A percentile compares a stretch with the other conserved stretches of the same genome.
These are phyloP conservation scores for Fusarium nelsonii DNA, from an alignment of 2,329 filamentous ascomycete genomes.

Conservation along the genomic window DNA sequence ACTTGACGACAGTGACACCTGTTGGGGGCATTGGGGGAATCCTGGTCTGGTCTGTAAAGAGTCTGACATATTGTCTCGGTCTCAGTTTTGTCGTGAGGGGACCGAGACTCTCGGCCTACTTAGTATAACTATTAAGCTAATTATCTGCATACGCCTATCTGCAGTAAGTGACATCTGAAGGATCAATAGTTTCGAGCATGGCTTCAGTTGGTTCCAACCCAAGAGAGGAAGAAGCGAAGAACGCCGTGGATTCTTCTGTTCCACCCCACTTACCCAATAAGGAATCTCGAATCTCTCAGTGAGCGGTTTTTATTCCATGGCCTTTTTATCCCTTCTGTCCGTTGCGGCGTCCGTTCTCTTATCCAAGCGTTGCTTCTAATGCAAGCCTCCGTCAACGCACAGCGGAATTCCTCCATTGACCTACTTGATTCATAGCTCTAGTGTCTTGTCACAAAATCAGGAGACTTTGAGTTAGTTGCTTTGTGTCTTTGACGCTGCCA, in stretches of 20 bases:
- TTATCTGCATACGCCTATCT: background rate
- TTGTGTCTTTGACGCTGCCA: background rate
- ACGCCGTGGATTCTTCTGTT: background rate
- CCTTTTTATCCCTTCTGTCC: background rate
- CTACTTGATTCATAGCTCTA: background rate
- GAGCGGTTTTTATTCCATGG: conserved; percentile 1
- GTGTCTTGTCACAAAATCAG: background rate
- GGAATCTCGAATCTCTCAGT: background rate
- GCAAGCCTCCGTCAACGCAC: conserved; percentile 8
- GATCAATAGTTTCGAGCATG: background rate
- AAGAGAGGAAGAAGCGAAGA: background rate
- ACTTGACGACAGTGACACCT: background rate
- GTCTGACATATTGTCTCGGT: conserved; percentile 7
- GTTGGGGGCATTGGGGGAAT: background rate
- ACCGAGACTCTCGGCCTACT: background rate
- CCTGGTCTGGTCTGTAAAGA: background rate
- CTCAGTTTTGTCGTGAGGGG: background rate
- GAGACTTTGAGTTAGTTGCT: background rate
- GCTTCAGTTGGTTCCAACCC: background rate
- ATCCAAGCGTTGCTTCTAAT: conserved; percentile 18
- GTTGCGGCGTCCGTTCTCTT: background rate
- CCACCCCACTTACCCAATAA: conserved; percentile 9
- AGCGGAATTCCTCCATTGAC: conserved; percentile 2
- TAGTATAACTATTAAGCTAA: background rate
- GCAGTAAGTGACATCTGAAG: background rate